Conservation (phyloP, 2,329 filamentous ascomycete genomes). For the Sporothrix phasma region DNA sequence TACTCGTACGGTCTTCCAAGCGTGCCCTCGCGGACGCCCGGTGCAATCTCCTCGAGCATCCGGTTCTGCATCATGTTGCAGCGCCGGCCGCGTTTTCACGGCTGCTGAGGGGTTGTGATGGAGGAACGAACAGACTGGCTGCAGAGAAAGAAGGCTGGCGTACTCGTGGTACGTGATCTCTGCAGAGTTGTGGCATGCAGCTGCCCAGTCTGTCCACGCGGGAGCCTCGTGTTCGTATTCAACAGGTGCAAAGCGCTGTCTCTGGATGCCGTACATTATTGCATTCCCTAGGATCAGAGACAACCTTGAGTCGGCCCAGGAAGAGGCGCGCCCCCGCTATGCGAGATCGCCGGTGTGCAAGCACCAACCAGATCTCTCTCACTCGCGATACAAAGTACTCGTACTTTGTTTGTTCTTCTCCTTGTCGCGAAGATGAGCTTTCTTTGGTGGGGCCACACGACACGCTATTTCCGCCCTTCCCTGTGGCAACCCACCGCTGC, state of each 20-base stretch:
- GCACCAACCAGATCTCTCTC: background rate
- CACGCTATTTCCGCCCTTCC: background rate
- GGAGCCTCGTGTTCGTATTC: background rate
- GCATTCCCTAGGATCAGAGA: background rate
- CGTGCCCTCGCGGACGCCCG: background rate
- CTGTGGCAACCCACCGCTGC: slow-evolving; percentile 2
- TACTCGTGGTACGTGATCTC: background rate
- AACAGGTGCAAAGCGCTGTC: background rate
- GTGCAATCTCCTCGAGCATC: slow-evolving; percentile 5
- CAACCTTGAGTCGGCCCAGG: background rate
- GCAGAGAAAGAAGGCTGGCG: background rate
- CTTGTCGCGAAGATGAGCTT: background rate
- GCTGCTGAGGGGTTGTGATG: background rate
- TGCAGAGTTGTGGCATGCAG: background rate
- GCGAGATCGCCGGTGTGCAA: too few relatives aligned
- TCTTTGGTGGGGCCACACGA: slow-evolving; percentile 1
- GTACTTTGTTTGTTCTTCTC: background rate
- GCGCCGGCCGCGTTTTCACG: slow-evolving; percentile 10
- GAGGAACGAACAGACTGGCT: background rate
- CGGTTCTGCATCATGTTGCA: slow-evolving; percentile 4
- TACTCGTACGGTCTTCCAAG: too few relatives aligned
- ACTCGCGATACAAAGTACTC: too few relatives aligned
- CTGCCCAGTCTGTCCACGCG: slow-evolving; percentile 2
- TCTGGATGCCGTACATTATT: background rate
- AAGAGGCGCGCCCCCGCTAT: background rate